Base-by-base conservation (phyloP, 2,329 filamentous ascomycete genomes). In the Drechslerella dactyloides region DNA sequence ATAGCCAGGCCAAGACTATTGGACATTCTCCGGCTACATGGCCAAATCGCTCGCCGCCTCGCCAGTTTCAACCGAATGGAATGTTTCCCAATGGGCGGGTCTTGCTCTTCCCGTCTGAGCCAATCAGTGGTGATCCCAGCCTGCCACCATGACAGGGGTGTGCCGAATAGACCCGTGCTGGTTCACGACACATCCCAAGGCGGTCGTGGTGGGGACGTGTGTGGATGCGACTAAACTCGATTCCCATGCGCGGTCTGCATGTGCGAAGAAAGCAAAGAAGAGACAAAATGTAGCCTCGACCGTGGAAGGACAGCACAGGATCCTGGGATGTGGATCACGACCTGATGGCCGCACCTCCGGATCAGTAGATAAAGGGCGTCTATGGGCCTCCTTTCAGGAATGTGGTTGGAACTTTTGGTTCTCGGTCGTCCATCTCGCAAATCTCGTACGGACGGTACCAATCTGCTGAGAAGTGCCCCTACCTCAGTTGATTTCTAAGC, bases 281-380 rank as follows among this genome's bases (percentile, higher is more conserved):
- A 33, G 50, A 52, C 5, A 42, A 42, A 6, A 15, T 27, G 17
- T 37, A 13, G 17, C 19, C 19, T 50, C 35, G 24, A 52, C n/a
- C 46, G 37, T 54, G 42, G 21, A 48, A 15, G 46, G 24, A 24
- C 51, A 44, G n/a, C n/a, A n/a, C n/a, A 33, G 27, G 27, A 33
- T 53, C 58, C 42, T 44, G 48, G 58, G 35, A 61, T 42, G 35
- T 44, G 48, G 23, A 27, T 11, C 19, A 44, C 33, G 55, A 63
- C 65, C 53, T 53, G 53, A 70, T 63, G 54, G 35, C 58, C 58
- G 46, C 42, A 58, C 46, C 51, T 27, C 59, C 54, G 58, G 65
- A 46, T 63, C 54, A 63, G 58, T 70, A 70, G 65, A 70, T 70
- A 70, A 70, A 70, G 58, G 65, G 19, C 58, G 53, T 70, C 65